These are phyloP conservation scores for Fusarium luffae DNA, from an alignment of 2,329 filamentous ascomycete genomes.

Conservation along the genomic window DNA sequence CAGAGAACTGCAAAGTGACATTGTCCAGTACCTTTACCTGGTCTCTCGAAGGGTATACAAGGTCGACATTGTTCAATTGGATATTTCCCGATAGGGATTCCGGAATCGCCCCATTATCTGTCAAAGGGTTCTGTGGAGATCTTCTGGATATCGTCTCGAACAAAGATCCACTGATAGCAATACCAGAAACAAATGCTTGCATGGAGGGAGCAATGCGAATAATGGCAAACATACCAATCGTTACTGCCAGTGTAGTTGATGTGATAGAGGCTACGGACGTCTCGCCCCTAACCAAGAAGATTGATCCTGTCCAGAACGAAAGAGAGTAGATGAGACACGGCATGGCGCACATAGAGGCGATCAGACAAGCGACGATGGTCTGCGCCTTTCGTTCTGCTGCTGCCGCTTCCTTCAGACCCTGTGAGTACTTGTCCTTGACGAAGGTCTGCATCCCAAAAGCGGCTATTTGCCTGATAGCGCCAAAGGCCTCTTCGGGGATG, in stretches of 20 bases:
- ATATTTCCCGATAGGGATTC: conserved; percentile 51
- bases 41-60: conserved; percentile 64
- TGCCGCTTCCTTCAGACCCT: conserved; percentile 70
- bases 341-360: conserved; percentile 80
- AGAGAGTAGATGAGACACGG: conserved; percentile 11
- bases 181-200: neutral
- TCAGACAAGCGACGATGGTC: conserved; percentile 64
- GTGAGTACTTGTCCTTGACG: conserved; percentile 81
- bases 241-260: neutral
- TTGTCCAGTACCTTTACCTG: conserved; percentile 53
- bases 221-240: conserved; percentile 57
- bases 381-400: conserved; percentile 3
- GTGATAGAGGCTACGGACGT: neutral
- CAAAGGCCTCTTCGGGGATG: conserved; percentile 3
- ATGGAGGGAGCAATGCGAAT: conserved; percentile 54
- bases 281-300: conserved; percentile 82
- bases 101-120: conserved; percentile 44
- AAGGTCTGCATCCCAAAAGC: conserved; percentile 3
- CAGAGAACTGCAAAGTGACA: conserved; percentile 53
- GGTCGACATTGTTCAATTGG: conserved; percentile 55
- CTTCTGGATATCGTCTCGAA: neutral
- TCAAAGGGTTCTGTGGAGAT: conserved; percentile 49
- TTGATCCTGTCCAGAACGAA: conserved; percentile 55
- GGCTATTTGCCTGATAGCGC: conserved; percentile 2
- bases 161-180: neutral